Conservation (phyloP, 78 protist species). For the Dictyostelium firmibasis region DNA sequence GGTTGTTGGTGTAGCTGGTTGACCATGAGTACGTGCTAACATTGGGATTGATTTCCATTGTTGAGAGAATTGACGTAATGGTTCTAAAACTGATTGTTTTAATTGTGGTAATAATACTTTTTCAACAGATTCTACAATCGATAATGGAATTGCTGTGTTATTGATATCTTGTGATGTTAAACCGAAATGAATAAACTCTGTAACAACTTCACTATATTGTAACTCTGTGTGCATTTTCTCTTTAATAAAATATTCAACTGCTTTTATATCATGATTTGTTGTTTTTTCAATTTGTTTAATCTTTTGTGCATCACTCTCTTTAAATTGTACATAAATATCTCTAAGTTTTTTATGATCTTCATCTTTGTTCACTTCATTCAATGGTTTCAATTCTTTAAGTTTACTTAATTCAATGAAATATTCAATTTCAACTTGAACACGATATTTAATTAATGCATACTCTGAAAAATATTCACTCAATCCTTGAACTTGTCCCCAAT, state of each 20-base stretch:
- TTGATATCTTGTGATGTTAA: constrained; percentile 89
- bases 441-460: constrained; percentile 74
- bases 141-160: constrained; percentile 86
- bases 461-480: constrained; percentile 80
- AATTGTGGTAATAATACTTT: constrained; percentile 13
- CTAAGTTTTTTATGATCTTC: constrained; percentile 28
- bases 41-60: constrained; percentile 83
- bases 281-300: constrained; percentile 88
- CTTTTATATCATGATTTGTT: constrained; percentile 94
- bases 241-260: constrained; percentile 90
- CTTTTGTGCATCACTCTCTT: constrained; percentile 58
- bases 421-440: constrained; percentile 82
- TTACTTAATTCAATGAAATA: constrained; percentile 48
- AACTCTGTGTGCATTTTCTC: constrained; percentile 41
- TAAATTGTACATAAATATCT: constrained; percentile 26
- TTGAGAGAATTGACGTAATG: constrained; percentile 20
- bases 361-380: not conserved
- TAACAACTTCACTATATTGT: constrained; percentile 26
- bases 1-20: constrained; percentile 96
- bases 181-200: constrained; percentile 89
- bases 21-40: constrained; percentile 95
- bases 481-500: constrained; percentile 41
- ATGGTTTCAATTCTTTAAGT: constrained; percentile 12
- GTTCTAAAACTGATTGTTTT: constrained; percentile 9
- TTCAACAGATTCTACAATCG: constrained; percentile 55